Base-by-base conservation (phyloP, 345 rosid genomes). In the Eutrema heterophyllum region DNA sequence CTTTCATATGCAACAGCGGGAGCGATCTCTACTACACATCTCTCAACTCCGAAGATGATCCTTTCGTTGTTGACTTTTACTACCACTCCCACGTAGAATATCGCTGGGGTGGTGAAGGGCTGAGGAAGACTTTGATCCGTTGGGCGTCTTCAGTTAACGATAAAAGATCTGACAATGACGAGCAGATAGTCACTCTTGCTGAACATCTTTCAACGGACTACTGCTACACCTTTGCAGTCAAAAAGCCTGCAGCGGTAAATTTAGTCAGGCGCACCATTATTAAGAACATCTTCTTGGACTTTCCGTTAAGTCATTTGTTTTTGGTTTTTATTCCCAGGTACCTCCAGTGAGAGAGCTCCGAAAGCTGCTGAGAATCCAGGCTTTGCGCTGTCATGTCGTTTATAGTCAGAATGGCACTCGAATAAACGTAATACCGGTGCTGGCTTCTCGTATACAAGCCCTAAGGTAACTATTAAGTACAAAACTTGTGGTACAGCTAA, bases 71-170 rank as follows among this genome's bases (percentile, higher is more conserved):
- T 30, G 94, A 96, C 86, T 89, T 92, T 52, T 89, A 96, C 83
- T 96, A 96, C 80, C 98, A 96, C 58, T 96, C 99, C 1, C 99
- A 96, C 73, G 82, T 89, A 24, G 98, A 96, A 62, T 90, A 96
- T 61, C 90, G 96, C n/a, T 96, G 99, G 99, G 99, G 99, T 70
- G 99, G 97, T 73, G 99, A 94, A 85, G 98, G 97, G 35, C 64
- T 96, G 66, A 89, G 98, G 81, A 96, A 90, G 81, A 89, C 98
- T 77, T 68, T 96, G 80, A 84, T 96, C 67, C 94, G 96, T 48
- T 96, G 99, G 99, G 92, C 87, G 29, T 51, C 88, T 78, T 81
- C 87, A 2, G 58, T 89, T 56, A 76, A 62, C 54, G 87, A 85
- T 59, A 86, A 84, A 80, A 86, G 80, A 76, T 78, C 74, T 27